Conservation (phyloP, 106 monocot species). For the Acorus calamus region DNA sequence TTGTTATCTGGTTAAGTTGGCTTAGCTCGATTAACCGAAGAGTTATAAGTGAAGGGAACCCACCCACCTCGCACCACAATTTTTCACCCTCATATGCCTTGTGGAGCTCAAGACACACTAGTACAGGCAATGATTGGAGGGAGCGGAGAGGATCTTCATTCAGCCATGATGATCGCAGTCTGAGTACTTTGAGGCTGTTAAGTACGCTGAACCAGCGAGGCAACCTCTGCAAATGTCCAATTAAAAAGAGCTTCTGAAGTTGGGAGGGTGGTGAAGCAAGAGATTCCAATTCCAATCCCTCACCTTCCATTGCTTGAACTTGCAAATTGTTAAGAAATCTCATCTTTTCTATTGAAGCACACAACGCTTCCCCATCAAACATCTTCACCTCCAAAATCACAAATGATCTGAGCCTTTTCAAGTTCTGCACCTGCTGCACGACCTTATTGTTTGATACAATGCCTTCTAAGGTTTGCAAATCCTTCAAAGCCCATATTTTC, state of each 20-base stretch:
- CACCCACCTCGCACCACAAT: background rate
- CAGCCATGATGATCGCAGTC: background rate
- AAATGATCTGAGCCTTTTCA: background rate
- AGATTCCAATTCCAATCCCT: background rate
- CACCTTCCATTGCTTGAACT: no score
- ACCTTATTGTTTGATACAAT: background rate
- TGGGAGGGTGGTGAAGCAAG: constrained; percentile 1
- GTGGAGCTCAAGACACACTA: background rate
- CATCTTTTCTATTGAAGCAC: no score
- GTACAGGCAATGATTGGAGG: background rate
- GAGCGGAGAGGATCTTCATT: background rate
- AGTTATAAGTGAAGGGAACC: background rate
- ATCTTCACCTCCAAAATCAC: no score
- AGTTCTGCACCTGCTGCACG: constrained; percentile 2
- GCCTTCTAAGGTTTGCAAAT: background rate
- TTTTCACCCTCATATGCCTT: background rate
- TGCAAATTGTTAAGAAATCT: no score
- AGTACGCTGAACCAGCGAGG: constrained; percentile 2
- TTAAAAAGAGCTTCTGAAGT: constrained; percentile 1
- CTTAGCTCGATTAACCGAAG: no score
- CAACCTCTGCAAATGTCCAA: background rate
- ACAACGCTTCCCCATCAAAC: no score
- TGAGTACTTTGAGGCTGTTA: background rate
- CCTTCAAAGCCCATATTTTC: background rate
- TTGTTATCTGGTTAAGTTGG: no score